Evolutionary conservation across 2,329 filamentous ascomycete species (phyloP), one percentile per base, ranked within the genome.

Genomic region (Cytospora chrysosperma): DNA sequence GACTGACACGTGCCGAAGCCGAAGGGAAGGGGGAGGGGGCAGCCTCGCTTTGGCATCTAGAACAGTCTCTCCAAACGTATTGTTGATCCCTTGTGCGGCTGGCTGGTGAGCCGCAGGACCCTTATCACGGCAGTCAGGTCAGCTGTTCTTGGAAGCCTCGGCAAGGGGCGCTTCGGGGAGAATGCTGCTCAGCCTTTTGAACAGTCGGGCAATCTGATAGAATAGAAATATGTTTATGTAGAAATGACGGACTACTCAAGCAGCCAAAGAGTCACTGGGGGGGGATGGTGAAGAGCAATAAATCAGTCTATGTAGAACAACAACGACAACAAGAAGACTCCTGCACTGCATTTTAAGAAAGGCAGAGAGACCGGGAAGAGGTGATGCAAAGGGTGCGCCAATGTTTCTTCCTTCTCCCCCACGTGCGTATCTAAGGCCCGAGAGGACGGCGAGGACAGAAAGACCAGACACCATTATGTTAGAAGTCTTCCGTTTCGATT

Each of bases 221-320:
- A 19, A 47, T 47, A 47, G 7, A 19, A 47, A 47, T 47, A 24
- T 43, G 10, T 12, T 21, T 12, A 3, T 47, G n/a, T 47, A 47
- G n/a, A 13, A n/a, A 43, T 4, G 21, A 24, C 43, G 21, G 56
- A 40, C 56, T 27, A 27, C 26, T 57, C 37, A 40, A 24, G 24
- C 37, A 37, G 37, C 32, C 28, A 57, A 34, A 19, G 56, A 59
- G 56, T 47, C 56, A 49, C 47, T 19, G 28, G 32, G 10, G 32
- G 10, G 30, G 40, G 43, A 52, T 32, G 49, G 43, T 32, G 49
- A 59, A 59, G 56, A 65, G 55, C 60, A 51, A 62, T 62, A 56
- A 65, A 65, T 51, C 63, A 65, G 63, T 65, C 63, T 65, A 65
- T 65, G 63, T 65, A 62, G 55, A 65, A 62, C 57, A 59, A 62